These are phyloP conservation scores for Amylostereum chailletii DNA, from an alignment of 1,284 basidiomycete genomes.

Conservation along the genomic window DNA sequence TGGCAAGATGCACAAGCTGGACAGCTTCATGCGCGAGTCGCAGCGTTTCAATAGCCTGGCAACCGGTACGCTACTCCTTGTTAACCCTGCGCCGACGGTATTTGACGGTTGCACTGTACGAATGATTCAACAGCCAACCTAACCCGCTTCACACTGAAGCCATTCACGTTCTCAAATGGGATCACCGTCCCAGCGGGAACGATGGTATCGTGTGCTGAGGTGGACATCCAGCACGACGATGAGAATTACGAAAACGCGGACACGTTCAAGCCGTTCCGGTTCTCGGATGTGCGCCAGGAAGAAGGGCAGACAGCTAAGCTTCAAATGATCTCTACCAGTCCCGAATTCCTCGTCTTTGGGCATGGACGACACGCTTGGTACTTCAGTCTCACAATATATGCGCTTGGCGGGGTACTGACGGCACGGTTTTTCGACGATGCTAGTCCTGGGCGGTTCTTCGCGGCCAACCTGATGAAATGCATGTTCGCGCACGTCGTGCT, in stretches of 20 bases:
- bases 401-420: background rate
- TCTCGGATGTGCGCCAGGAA: slow-evolving; percentile 29
- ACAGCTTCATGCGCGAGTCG: slow-evolving; percentile 39
- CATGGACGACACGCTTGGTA: slow-evolving; percentile 23
- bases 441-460: slow-evolving; percentile 39
- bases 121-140: slow-evolving; percentile 10
- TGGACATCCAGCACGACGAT: slow-evolving; percentile 32
- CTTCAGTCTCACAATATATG: slow-evolving; percentile 2
- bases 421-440: background rate
- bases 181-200: slow-evolving; percentile 33
- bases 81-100: background rate
- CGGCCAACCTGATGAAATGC: slow-evolving; percentile 34
- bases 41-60: slow-evolving; percentile 24
- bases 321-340: slow-evolving; percentile 18
- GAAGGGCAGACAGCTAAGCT: slow-evolving; percentile 17
- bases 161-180: slow-evolving; percentile 31
- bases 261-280: slow-evolving; percentile 37
- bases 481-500: slow-evolving; percentile 34
- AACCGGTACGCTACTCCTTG: slow-evolving; percentile 14
- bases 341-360: slow-evolving; percentile 21
- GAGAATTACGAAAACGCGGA: slow-evolving; percentile 29
- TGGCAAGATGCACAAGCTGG: slow-evolving; percentile 32
- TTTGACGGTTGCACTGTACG: no score
- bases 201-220: slow-evolving; percentile 30
- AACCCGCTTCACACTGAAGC: slow-evolving; percentile 20